Conservation (phyloP, 106 monocot species). For the Acorus gramineus region DNA sequence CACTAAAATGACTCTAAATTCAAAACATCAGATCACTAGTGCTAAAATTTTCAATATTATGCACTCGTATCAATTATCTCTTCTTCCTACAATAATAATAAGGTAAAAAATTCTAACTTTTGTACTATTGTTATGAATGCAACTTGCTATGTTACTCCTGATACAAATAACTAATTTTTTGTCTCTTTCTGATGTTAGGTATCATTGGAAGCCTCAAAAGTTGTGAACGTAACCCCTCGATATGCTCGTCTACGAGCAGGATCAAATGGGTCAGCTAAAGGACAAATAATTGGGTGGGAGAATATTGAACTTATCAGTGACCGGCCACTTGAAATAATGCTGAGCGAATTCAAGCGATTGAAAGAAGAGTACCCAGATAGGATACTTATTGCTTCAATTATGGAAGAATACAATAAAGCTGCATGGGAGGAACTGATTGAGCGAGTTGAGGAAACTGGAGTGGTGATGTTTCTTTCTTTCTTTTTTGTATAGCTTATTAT, state of each 20-base stretch:
- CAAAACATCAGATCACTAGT: no score
- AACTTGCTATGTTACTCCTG: neutral
- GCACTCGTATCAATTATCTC: no score
- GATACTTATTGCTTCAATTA: slow-evolving; percentile 91
- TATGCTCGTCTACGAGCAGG: slow-evolving; percentile 77
- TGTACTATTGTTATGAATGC: neutral
- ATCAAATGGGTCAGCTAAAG: slow-evolving; percentile 77
- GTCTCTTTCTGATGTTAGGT: slow-evolving; percentile 32
- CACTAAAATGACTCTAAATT: no score
- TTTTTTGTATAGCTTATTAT: neutral
- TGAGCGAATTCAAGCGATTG: slow-evolving; percentile 81
- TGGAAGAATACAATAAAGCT: slow-evolving; percentile 96
- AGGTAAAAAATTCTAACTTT: no score
- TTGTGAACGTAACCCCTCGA: slow-evolving; percentile 95
- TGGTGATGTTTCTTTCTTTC: slow-evolving; percentile 33
- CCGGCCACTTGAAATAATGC: slow-evolving; percentile 87
- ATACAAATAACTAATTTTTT: neutral
- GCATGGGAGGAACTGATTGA: slow-evolving; percentile 94
- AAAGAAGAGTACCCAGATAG: slow-evolving; percentile 88
- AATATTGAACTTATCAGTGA: slow-evolving; percentile 99
- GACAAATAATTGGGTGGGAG: slow-evolving; percentile 93
- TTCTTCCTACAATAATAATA: no score
- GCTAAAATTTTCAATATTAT: no score
- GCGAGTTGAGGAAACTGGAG: slow-evolving; percentile 86
- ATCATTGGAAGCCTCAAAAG: slow-evolving; percentile 88